Evolutionary conservation across 2,329 filamentous ascomycete genomes (phyloP).

Genomic region (Xylaria sp.): DNA sequence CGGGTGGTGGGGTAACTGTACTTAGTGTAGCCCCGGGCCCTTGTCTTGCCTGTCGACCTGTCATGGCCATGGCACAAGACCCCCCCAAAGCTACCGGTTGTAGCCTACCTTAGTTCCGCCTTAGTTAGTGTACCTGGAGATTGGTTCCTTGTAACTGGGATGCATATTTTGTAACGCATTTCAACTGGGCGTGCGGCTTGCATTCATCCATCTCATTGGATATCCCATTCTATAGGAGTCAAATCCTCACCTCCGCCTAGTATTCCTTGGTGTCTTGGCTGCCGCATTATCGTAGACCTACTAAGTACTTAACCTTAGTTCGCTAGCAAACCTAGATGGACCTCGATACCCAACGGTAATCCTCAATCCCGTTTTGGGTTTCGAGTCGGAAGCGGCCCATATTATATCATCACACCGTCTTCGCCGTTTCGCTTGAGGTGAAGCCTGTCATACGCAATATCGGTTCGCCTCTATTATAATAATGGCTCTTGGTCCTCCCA

Average conservation of each 20-base stretch:
- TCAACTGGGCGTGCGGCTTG: not conserved
- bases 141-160: not conserved
- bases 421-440: not conserved
- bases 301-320: too few species aligned
- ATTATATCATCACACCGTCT: not conserved
- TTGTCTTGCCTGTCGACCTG: too few species aligned
- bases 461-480: not conserved
- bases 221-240: not conserved
- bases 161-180: conserved; percentile 9
- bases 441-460: not conserved
- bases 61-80: not conserved
- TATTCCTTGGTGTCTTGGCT: conserved; percentile 25
- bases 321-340: not conserved
- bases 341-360: not conserved
- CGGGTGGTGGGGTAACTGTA: not conserved
- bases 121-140: not conserved
- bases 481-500: conserved; percentile 16
- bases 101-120: too few species aligned
- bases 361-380: not conserved
- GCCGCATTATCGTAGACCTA: not conserved
- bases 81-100: not conserved
- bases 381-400: not conserved
- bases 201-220: conserved; percentile 1
- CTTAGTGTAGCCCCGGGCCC: not conserved
- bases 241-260: conserved; percentile 20